Percentiles rank a stretch among this genome's conserved stretches.
Conservation (phyloP, 129 eudicot species). For the Escallonia herrerae region DNA sequence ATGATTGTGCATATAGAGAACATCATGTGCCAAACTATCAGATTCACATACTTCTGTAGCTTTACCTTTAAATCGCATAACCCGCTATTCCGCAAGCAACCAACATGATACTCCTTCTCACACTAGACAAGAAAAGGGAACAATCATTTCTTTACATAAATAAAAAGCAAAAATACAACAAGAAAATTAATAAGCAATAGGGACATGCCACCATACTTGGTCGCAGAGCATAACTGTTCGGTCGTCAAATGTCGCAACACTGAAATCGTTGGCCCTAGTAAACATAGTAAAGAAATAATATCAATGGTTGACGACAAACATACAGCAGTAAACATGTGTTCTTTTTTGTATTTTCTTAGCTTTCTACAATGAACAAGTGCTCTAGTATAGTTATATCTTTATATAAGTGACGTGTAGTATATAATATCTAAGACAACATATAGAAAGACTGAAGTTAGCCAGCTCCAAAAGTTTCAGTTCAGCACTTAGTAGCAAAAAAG, state of each 20-base stretch:
- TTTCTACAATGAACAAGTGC: no score
- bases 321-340: background rate
- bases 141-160: no score
- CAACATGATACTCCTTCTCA: conserved; percentile 97
- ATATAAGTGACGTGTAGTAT: no score
- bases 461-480: no score
- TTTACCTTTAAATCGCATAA: conserved; percentile 74
- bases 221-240: conserved; percentile 88
- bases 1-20: background rate
- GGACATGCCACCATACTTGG: conserved; percentile 40
- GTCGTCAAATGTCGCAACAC: conserved; percentile 80
- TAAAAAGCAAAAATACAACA: no score
- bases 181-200: no score
- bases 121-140: conserved; percentile 38
- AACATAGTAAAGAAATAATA: background rate
- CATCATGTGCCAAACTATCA: background rate
- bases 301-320: conserved; percentile 5
- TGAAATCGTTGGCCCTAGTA: conserved; percentile 74
- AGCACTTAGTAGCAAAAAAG: no score
- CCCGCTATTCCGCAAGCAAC: conserved; percentile 77
- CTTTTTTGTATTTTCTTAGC: no score
- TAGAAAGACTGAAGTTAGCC: no score
- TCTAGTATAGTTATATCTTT: no score
- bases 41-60: conserved; percentile 5
- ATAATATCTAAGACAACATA: no score